Base-by-base conservation (phyloP, 2,329 filamentous ascomycete species). In the Amesomyces nigricolor region DNA sequence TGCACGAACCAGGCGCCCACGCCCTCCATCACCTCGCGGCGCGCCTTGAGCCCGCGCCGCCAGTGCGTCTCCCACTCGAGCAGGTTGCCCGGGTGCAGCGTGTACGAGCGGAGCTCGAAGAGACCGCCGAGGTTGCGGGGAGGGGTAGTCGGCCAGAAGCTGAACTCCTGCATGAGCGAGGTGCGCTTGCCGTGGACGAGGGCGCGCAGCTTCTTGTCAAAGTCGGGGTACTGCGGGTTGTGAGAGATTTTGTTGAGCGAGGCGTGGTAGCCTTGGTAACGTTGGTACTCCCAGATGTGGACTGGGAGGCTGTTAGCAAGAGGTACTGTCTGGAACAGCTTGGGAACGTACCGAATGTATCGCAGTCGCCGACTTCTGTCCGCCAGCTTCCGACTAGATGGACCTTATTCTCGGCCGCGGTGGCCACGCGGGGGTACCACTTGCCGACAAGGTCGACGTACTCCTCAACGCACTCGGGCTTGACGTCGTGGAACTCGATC, bases 41-140 rank as follows among this genome's bases (percentile, higher is more conserved):
- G 83, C 2, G 94, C 94, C 72, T 89, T 88, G 53, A 99, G 80
- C 26, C 94, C 94, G 61, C 89, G 85, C 58, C 95, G 83, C 94
- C 94, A 99, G 74, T 99, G 94, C 40, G 89, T 95, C 79, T 99
- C 94, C 94, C 94, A 99, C 74, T 99, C 94, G 7, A 99, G 81
- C 43, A 99, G 79, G 70, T 96, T 96, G 42, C 94, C 94, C 0
- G 94, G 94, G 69, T 96, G 90, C 19, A 99, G 81, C 5, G 91
- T 96, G 76, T 99, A 99, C 1, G 94, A 96, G 51, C 94, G 89
- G 35, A 99, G 80, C 76, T 99, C 94, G 69, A 99, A 99, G 42
- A 99, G 74, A 45, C 94, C 94, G 53, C 94, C 94, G 0, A 99
- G 82, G 66, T 89, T 79, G 58, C 94, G 89, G 0, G 94, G 94